A percentile compares a stretch with the other conserved stretches of the same genome.
These are phyloP conservation scores for Calonectria crousiana DNA, from an alignment of 2,329 filamentous ascomycete species.

Conservation along the genomic window DNA sequence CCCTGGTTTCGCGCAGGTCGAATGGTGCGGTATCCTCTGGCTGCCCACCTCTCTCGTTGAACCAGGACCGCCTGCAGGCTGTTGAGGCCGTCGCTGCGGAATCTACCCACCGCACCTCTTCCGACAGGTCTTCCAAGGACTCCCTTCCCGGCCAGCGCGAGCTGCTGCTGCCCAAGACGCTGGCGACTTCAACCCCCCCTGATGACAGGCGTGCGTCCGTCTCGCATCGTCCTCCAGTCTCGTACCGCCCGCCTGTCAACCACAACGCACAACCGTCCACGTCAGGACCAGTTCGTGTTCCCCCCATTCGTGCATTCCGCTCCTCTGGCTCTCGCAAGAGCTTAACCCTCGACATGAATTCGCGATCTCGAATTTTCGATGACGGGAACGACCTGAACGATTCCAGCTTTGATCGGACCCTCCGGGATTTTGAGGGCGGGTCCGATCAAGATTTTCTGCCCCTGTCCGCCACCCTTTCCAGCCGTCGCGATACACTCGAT, in stretches of 20 bases:
- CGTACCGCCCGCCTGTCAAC: conserved; percentile 59
- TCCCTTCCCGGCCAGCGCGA: conserved; percentile 59
- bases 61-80: conserved; percentile 49
- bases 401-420: conserved; percentile 61
- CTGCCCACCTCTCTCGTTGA: conserved; percentile 48
- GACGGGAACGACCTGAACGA: conserved; percentile 58
- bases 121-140: conserved; percentile 37
- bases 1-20: conserved; percentile 53
- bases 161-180: conserved; percentile 59
- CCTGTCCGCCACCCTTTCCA: conserved; percentile 57
- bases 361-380: conserved; percentile 58
- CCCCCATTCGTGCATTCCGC: conserved; percentile 68
- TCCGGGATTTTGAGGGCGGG: conserved; percentile 64
- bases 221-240: conserved; percentile 60
- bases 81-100: conserved; percentile 43
- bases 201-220: conserved; percentile 61
- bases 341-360: conserved; percentile 65
- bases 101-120: conserved; percentile 32
- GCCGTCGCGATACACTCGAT: conserved; percentile 49
- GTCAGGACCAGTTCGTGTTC: conserved; percentile 56
- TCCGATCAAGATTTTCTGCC: conserved; percentile 45
- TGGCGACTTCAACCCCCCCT: conserved; percentile 52
- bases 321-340: conserved; percentile 70
- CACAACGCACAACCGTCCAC: conserved; percentile 48
- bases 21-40: conserved; percentile 49